These are phyloP conservation scores for Massariosphaeria phaeospora DNA, from an alignment of 495 filamentous ascomycete genomes.

Conservation along the genomic window DNA sequence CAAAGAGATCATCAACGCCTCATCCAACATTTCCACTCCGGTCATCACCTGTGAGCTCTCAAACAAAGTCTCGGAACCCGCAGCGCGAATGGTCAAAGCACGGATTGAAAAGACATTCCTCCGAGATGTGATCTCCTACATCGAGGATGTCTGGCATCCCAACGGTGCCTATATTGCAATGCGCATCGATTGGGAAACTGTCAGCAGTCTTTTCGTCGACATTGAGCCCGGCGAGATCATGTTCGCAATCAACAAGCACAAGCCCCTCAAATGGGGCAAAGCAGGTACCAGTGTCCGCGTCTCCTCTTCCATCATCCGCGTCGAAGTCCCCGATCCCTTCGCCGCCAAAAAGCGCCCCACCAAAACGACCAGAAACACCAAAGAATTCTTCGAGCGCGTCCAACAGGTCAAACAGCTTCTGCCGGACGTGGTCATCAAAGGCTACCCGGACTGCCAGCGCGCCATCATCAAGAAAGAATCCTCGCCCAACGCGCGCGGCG, in stretches of 20 bases:
- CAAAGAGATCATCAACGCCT: constrained; percentile 99
- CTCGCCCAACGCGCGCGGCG: constrained; percentile 52
- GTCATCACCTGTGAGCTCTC: constrained; percentile 80
- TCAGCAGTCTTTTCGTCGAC: constrained; percentile 73
- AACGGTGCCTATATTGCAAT: constrained; percentile 68
- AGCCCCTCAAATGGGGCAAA: constrained; percentile 65
- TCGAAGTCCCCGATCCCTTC: constrained; percentile 43
- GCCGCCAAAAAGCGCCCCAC: constrained; percentile 19
- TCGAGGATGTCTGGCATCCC: constrained; percentile 78
- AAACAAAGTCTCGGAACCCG: constrained; percentile 61
- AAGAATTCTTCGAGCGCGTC: constrained; percentile 73
- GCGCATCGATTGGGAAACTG: constrained; percentile 68
- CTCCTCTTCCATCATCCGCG: constrained; percentile 46
- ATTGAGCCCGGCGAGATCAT: constrained; percentile 64
- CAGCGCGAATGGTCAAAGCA: constrained; percentile 81
- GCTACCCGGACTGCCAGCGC: constrained; percentile 76
- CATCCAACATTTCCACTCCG: constrained; percentile 85
- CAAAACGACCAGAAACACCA: constrained; percentile 45
- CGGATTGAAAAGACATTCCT: constrained; percentile 86
- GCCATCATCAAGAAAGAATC: constrained; percentile 83
- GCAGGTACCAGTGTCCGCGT: constrained; percentile 46
- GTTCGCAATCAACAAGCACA: constrained; percentile 64
- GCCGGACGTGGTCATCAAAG: constrained; percentile 73
- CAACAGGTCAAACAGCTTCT: constrained; percentile 78
- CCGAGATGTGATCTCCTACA: constrained; percentile 64